Evolutionary conservation across 2,329 filamentous ascomycete genomes (phyloP), one percentile per base, ranked within the genome.

Genomic region (Colletotrichum aenigma): DNA sequence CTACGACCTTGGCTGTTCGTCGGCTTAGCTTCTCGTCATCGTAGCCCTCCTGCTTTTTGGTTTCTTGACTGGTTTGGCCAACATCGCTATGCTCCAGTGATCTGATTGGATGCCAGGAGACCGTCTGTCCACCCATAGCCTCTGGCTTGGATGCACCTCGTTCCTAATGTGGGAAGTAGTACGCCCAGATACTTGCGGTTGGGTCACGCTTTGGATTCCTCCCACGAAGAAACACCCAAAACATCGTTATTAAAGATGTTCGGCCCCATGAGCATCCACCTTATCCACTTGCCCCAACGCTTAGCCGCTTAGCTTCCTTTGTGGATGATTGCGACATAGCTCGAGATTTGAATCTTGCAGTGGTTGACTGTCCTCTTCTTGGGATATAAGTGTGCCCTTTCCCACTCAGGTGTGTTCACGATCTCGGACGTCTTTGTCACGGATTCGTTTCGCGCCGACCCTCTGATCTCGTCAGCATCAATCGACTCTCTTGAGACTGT

Each of bases 291-390:
- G 71, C 66, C 75, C 72, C 72, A 65, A 38, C 56, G 26, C 64
- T 67, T 64, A 60, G 34, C 62, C 74, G 64, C 67, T 65, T 75
- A 76, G 75, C 55, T 71, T 61, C 43, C 38, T 55, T 24, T 36
- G 34, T 38, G 66, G 62, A 26, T 60, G 71, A 75, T 76, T 76
- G 74, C 74, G 74, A 76, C 74, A 76, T 76, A 66, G 66, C n/a
- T 55, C 56, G 56, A 58, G n/a, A 32, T 52, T 43, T 64, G 64
- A 18, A 30, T 32, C 36, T 58, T 60, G 48, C n/a, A 58, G 56
- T 36, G 18, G 43, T 74, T 36, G 58, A 9, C 52, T 64, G 24
- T 64, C 32, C 48, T 76, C 58, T 60, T 66, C 58, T 73, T 30
- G 18, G 9, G 18, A 64, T 68, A 76, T 67, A 75, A 71, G 52